A percentile compares a stretch with the other conserved stretches of the same genome.
Conservation (phyloP, 257 asterid genomes). For the Nicotiana otophora region DNA sequence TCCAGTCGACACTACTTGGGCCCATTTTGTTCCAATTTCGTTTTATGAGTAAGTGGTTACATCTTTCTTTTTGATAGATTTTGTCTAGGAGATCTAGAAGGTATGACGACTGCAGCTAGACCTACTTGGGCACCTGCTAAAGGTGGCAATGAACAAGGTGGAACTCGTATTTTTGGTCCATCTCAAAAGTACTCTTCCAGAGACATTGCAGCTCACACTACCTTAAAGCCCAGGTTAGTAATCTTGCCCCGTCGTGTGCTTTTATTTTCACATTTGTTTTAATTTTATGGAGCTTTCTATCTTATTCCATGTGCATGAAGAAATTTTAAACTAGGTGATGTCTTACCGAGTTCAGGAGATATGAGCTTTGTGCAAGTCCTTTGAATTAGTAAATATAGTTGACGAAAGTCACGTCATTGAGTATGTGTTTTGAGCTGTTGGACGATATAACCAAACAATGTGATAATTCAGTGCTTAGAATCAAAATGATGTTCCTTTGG, state of each 20-base stretch:
- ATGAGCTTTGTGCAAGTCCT: not conserved
- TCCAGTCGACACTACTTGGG: not conserved
- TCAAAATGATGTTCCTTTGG: not conserved
- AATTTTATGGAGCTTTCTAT: not conserved
- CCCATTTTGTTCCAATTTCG: not conserved
- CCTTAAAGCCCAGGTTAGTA: constrained; percentile 74
- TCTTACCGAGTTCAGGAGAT: not conserved
- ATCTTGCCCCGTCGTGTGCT: not conserved
- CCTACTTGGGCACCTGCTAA: constrained; percentile 99
- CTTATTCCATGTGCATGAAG: not conserved
- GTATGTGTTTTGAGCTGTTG: not conserved
- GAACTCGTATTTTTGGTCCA: constrained; percentile 89
- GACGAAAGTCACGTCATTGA: not conserved
- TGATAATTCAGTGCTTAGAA: not conserved
- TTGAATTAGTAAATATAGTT: not conserved
- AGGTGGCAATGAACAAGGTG: constrained; percentile 98
- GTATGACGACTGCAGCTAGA: constrained; percentile 97
- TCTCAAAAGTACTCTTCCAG: constrained; percentile 96
- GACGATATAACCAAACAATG: not conserved
- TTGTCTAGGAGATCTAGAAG: not conserved
- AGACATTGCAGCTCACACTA: constrained; percentile 88
- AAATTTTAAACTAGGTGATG: not conserved
- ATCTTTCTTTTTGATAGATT: not conserved
- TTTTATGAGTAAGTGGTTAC: not conserved
- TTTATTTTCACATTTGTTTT: not conserved